A percentile compares a stretch with the other conserved stretches of the same genome.
These are phyloP conservation scores for Triangularia verruculosa DNA, from an alignment of 2,329 filamentous ascomycete genomes.

Conservation along the genomic window DNA sequence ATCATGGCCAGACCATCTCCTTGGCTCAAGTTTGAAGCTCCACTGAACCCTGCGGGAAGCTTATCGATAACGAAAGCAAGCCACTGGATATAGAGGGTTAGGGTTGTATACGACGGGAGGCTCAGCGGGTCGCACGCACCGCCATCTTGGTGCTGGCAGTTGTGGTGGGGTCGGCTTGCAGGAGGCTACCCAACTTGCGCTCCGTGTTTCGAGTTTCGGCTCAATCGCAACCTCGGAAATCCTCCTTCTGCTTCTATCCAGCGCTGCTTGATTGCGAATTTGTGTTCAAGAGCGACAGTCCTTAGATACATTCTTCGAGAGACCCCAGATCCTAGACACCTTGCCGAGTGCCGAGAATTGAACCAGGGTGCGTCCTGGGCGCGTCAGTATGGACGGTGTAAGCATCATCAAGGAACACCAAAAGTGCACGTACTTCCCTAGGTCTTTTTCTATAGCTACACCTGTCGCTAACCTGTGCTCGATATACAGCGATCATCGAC, in stretches of 20 bases:
- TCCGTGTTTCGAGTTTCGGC: slow-evolving; percentile 20
- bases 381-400: slow-evolving; percentile 65
- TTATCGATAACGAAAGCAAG: background rate
- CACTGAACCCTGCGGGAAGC: background rate
- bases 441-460: background rate
- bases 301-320: background rate
- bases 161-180: slow-evolving; percentile 3
- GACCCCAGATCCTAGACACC: background rate
- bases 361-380: slow-evolving; percentile 18
- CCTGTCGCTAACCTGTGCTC: background rate
- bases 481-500: slow-evolving; percentile 61
- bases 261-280: background rate
- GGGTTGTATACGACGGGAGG: background rate
- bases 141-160: background rate
- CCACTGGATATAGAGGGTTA: background rate
- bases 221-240: background rate
- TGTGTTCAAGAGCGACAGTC: background rate
- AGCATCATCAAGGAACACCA: slow-evolving; percentile 66
- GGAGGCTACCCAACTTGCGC: slow-evolving; percentile 12
- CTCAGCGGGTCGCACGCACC: background rate
- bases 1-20: background rate
- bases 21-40: background rate
- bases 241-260: background rate
- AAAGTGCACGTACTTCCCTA: slow-evolving; percentile 23
- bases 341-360: slow-evolving; percentile 5